Percentiles rank a stretch among this genome's conserved stretches.
Conservation (phyloP, 2,329 filamentous ascomycete species). For the Cercospora sesami region DNA sequence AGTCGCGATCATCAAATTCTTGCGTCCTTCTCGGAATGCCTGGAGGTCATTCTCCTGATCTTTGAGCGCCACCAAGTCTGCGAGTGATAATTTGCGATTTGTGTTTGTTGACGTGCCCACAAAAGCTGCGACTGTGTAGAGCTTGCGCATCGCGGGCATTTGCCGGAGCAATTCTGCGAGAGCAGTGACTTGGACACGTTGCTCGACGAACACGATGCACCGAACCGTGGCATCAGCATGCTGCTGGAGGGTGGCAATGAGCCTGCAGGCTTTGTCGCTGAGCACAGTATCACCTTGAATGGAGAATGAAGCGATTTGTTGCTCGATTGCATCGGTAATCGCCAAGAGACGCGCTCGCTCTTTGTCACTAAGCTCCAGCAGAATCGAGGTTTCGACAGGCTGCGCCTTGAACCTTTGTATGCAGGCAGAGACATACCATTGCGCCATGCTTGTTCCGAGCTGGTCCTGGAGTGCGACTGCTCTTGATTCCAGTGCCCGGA, state of each 20-base stretch:
- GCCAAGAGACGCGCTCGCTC: constrained; percentile 38
- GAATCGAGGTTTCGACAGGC: constrained; percentile 25
- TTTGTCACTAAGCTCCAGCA: constrained; percentile 37
- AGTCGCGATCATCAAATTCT: constrained; percentile 60
- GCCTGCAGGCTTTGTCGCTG: constrained; percentile 29
- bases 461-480: constrained; percentile 40
- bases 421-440: constrained; percentile 45
- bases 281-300: neutral
- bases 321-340: constrained; percentile 22
- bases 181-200: constrained; percentile 45
- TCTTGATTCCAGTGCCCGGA: constrained; percentile 39
- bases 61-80: constrained; percentile 50
- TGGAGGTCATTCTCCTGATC: constrained; percentile 54
- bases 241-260: constrained; percentile 40
- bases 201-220: constrained; percentile 51
- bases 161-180: constrained; percentile 36
- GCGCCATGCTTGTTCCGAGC: constrained; percentile 41
- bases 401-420: constrained; percentile 36
- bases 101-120: constrained; percentile 52
- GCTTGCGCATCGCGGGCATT: constrained; percentile 33
- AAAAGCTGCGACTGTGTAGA: constrained; percentile 51
- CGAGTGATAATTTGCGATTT: constrained; percentile 50
- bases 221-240: constrained; percentile 41
- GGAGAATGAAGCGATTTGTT: neutral
- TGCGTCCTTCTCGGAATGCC: constrained; percentile 55